A percentile compares a stretch with the other conserved stretches of the same genome.
Conservation (phyloP, 2,329 filamentous ascomycete genomes). For the Colletotrichum lupini region DNA sequence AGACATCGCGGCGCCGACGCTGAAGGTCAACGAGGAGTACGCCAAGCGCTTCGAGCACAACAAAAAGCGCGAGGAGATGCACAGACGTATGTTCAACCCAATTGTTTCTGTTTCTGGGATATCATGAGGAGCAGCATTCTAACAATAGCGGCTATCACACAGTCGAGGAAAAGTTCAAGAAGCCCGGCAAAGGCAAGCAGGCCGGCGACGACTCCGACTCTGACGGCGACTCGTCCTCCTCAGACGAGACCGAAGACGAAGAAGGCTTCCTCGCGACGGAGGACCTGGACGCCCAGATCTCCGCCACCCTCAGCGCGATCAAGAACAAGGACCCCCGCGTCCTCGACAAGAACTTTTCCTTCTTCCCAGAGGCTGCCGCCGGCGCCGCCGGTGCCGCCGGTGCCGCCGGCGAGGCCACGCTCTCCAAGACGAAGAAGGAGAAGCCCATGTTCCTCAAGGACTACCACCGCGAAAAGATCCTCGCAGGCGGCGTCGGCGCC, state of each 20-base stretch:
- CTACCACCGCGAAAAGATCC: constrained; percentile 91
- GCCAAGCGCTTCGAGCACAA: constrained; percentile 94
- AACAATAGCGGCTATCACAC: background rate
- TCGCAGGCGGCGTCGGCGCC: constrained; percentile 74
- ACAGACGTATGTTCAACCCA: constrained; percentile 64
- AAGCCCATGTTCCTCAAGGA: constrained; percentile 89
- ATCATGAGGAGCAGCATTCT: background rate
- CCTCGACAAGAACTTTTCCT: constrained; percentile 83
- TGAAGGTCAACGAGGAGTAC: constrained; percentile 92
- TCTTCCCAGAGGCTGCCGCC: constrained; percentile 68
- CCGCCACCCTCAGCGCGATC: constrained; percentile 87
- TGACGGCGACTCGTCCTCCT: constrained; percentile 72
- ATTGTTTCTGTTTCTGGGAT: background rate
- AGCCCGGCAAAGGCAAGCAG: constrained; percentile 54
- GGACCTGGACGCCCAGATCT: constrained; percentile 86
- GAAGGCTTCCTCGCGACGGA: constrained; percentile 88
- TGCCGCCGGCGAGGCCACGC: constrained; percentile 31
- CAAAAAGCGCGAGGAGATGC: constrained; percentile 92
- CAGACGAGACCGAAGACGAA: constrained; percentile 89
- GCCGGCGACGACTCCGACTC: constrained; percentile 56
- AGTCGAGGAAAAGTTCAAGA: constrained; percentile 90
- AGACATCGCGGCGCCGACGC: constrained; percentile 49
- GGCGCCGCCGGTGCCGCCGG: constrained; percentile 31
- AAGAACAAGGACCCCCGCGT: constrained; percentile 90
- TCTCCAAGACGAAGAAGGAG: constrained; percentile 69